phyloP scores from a whole-genome alignment of 306 rosid genomes.

The Senna tora region DNA sequence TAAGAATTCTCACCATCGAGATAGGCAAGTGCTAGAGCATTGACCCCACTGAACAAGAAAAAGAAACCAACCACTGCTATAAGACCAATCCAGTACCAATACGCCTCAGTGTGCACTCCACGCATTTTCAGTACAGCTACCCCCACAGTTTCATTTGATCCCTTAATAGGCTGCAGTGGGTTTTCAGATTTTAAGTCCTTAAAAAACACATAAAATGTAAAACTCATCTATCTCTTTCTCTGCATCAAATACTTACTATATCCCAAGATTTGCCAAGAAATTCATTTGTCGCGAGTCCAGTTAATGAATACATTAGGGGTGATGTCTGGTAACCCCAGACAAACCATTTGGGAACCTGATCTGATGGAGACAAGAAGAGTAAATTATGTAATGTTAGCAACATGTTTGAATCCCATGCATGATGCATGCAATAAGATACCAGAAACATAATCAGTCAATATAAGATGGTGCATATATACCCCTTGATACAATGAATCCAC shows the following conservation, averaged over 20 bases:
- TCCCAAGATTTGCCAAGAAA: slow-evolving; percentile 28
- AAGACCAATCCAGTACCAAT: slow-evolving; percentile 42
- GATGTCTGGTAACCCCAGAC: slow-evolving; percentile 42
- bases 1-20: slow-evolving; percentile 37
- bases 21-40: slow-evolving; percentile 42
- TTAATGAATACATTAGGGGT: slow-evolving; percentile 41
- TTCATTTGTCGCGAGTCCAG: slow-evolving; percentile 36
- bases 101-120: slow-evolving; percentile 20
- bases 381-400: not conserved
- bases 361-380: slow-evolving; percentile 8
- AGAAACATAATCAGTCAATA: not conserved
- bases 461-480: not conserved
- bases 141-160: slow-evolving; percentile 42
- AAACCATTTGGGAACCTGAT: slow-evolving; percentile 37
- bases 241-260: slow-evolving; percentile 1
- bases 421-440: slow-evolving; percentile 1
- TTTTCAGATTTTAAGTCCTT: slow-evolving; percentile 22
- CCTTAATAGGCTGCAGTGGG: slow-evolving; percentile 39
- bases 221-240: not conserved
- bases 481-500: slow-evolving; percentile 34
- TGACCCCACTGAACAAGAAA: slow-evolving; percentile 34
- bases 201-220: not conserved
- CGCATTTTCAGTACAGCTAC: slow-evolving; percentile 33
- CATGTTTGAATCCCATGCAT: not conserved
- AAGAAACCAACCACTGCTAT: slow-evolving; percentile 36